Conservation (phyloP, 768 basidiomycete species). For the Suillus clintonianus region DNA sequence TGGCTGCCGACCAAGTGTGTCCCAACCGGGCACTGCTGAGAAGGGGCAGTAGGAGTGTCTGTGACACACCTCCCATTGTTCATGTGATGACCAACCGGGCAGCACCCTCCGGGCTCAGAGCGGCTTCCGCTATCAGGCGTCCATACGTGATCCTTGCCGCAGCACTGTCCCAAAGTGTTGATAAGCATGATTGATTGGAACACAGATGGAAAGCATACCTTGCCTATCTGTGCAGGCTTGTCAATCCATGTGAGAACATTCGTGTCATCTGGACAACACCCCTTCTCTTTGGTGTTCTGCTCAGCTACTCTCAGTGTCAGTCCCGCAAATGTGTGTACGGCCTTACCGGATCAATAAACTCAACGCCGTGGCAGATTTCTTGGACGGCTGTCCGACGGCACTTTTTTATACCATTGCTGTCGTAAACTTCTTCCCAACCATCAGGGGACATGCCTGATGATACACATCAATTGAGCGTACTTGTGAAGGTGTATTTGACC, state of each 20-base stretch:
- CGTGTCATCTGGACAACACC: neutral
- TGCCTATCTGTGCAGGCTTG: neutral
- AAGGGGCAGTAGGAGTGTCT: no score
- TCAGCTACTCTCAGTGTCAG: neutral
- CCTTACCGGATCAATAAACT: neutral
- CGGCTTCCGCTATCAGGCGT: no score
- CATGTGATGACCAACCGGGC: neutral
- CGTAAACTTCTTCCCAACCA: neutral
- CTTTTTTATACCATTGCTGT: neutral
- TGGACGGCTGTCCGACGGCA: neutral
- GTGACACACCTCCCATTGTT: no score
- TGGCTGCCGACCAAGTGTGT: no score
- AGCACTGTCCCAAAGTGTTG: neutral
- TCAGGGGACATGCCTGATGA: neutral
- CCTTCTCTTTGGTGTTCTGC: neutral
- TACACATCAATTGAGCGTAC: neutral
- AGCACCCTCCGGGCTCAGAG: no score
- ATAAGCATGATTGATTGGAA: neutral
- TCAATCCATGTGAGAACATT: no score
- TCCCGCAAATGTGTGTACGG: neutral
- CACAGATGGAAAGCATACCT: neutral
- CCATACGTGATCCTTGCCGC: no score
- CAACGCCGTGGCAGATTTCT: neutral
- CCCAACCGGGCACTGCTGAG: no score
- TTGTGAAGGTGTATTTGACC: no score